phyloP scores from a whole-genome alignment of 2,329 filamentous ascomycete species.

The Colletotrichum orbiculare region DNA sequence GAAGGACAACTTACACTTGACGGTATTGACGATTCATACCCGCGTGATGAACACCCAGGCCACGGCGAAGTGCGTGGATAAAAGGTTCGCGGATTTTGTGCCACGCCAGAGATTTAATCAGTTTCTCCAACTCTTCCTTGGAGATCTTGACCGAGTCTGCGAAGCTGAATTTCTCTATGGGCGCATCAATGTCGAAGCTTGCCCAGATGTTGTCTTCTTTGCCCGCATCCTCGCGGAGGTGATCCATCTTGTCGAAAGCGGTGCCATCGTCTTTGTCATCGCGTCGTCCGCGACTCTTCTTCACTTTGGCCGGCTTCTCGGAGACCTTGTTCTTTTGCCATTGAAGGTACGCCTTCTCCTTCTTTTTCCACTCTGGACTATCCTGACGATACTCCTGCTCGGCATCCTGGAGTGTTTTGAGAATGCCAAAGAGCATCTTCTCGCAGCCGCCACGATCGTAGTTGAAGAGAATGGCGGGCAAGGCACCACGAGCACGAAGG shows the following conservation, averaged over 20 bases:
- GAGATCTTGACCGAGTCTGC: conserved; percentile 70
- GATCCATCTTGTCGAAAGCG: conserved; percentile 64
- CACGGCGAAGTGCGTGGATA: conserved; percentile 71
- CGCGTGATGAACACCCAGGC: conserved; percentile 81
- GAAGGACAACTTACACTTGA: conserved; percentile 60
- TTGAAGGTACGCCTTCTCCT: conserved; percentile 52
- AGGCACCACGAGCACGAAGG: conserved; percentile 70
- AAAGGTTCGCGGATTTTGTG: conserved; percentile 63
- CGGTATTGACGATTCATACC: conserved; percentile 84
- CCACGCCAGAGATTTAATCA: conserved; percentile 61
- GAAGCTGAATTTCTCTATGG: conserved; percentile 73
- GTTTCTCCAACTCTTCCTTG: conserved; percentile 67
- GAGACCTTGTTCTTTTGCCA: conserved; percentile 49
- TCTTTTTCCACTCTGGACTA: conserved; percentile 70
- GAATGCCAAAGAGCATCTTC: conserved; percentile 61
- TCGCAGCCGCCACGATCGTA: conserved; percentile 78
- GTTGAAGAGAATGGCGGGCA: conserved; percentile 82
- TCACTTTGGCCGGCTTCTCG: conserved; percentile 44
- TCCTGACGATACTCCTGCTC: conserved; percentile 56
- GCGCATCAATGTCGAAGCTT: conserved; percentile 74
- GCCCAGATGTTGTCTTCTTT: conserved; percentile 67
- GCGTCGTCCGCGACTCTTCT: neutral
- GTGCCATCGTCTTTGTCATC: conserved; percentile 43
- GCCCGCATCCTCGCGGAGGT: conserved; percentile 65
- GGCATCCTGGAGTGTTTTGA: conserved; percentile 62